phyloP scores from a whole-genome alignment of 495 filamentous ascomycete species.

The Hyaloscypha hepaticicola region DNA sequence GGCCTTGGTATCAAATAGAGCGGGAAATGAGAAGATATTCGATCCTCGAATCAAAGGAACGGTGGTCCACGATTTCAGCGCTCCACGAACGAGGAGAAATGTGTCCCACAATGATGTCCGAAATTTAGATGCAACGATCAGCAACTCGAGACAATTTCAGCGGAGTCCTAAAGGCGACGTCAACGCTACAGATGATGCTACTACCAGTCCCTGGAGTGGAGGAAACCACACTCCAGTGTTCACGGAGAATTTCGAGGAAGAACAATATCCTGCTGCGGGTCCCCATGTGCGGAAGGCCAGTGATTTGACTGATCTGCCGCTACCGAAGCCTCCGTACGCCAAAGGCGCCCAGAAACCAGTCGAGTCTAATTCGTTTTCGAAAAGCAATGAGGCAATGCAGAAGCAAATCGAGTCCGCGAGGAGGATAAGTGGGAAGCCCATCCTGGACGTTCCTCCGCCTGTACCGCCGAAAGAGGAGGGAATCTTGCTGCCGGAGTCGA shows the following conservation, averaged over 20 bases:
- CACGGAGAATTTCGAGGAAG: conserved; percentile 67
- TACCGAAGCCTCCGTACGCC: conserved; percentile 46
- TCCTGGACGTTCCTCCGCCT: conserved; percentile 17
- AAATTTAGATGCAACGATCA: conserved; percentile 14
- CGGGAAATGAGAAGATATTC: conserved; percentile 56
- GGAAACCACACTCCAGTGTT: conserved; percentile 60
- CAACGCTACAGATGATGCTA: conserved; percentile 20
- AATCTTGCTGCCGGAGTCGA: conserved; percentile 32
- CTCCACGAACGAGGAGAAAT: conserved; percentile 59
- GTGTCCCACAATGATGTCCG: conserved; percentile 44
- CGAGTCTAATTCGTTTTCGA: conserved; percentile 9
- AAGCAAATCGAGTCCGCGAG: conserved; percentile 9
- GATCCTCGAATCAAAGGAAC: conserved; percentile 85
- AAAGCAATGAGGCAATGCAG: conserved; percentile 19
- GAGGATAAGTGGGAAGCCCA: conserved; percentile 22
- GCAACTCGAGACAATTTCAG: conserved; percentile 23
- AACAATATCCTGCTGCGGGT: conserved; percentile 45
- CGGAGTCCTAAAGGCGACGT: conserved; percentile 18
- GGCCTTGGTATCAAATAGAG: conserved; percentile 17
- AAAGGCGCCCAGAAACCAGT: conserved; percentile 44
- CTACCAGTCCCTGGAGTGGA: conserved; percentile 25
- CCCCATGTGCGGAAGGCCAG: conserved; percentile 37
- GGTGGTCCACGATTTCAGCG: conserved; percentile 87
- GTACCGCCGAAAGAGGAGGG: conserved; percentile 33
- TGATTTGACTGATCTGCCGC: conserved; percentile 39